Evolutionary conservation across 179 eudicot genomes (phyloP).

Genomic region (Kewa caespitosa): DNA sequence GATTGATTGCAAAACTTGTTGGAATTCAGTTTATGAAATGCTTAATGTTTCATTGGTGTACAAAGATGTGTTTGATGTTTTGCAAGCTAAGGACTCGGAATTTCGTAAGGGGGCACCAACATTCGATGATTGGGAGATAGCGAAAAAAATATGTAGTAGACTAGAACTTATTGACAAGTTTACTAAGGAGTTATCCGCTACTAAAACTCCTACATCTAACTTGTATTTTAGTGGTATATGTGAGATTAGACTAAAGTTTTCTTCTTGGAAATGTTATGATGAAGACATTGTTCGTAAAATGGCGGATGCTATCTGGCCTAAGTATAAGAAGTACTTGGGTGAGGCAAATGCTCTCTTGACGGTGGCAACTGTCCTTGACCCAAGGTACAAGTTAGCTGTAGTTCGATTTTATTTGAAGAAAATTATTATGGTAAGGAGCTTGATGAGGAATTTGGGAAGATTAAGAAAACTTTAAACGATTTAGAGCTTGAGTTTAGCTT

Average conservation of each 20-base stretch:
- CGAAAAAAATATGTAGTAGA: not conserved
- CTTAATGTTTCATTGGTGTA: slow-evolving; percentile 9
- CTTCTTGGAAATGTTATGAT: not conserved
- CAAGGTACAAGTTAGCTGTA: slow-evolving; percentile 3
- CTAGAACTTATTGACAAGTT: not conserved
- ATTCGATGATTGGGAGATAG: not conserved
- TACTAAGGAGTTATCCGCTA: not conserved
- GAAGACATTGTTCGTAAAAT: not conserved
- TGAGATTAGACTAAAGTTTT: not conserved
- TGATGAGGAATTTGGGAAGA: not conserved
- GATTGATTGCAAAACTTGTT: slow-evolving; percentile 16
- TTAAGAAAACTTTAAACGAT: not conserved
- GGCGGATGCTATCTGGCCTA: not conserved
- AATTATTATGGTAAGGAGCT: no score
- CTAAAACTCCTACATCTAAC: not conserved
- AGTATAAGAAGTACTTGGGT: not conserved
- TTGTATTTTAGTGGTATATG: not conserved
- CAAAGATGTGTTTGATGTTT: slow-evolving; percentile 12
- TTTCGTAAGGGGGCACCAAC: slow-evolving; percentile 8
- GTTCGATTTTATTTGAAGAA: not conserved
- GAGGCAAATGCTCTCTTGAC: no score
- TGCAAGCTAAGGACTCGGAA: not conserved
- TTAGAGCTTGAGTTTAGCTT: not conserved
- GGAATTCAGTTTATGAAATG: slow-evolving; percentile 17
- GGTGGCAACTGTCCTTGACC: slow-evolving; percentile 9